These are phyloP conservation scores for Phytophthora agathidicida DNA, from an alignment of 352 stramenopile genomes.

Conservation along the genomic window DNA sequence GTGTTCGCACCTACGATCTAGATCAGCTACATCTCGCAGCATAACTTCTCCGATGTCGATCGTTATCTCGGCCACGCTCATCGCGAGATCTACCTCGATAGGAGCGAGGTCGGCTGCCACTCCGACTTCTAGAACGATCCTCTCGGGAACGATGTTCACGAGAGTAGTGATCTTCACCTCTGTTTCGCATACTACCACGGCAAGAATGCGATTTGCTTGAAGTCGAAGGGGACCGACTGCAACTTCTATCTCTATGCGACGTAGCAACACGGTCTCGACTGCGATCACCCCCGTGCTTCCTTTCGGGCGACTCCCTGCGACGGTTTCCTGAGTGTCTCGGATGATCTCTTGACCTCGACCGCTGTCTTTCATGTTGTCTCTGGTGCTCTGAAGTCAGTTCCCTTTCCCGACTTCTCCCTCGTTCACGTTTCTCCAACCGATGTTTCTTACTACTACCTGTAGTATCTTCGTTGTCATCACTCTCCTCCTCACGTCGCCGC, in stretches of 20 bases:
- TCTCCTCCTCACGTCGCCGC: conserved; percentile 1
- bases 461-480: background rate
- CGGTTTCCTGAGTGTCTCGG: background rate
- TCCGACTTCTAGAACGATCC: conserved; percentile 13
- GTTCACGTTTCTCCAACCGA: background rate
- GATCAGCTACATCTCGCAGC: no score
- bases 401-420: conserved; percentile 4
- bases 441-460: no score
- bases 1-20: no score
- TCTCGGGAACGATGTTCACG: conserved; percentile 6
- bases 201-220: background rate
- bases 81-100: background rate
- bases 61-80: no score
- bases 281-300: no score
- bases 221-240: background rate
- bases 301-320: no score
- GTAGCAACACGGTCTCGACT: background rate
- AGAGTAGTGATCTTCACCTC: background rate
- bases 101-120: background rate
- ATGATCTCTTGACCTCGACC: conserved; percentile 13
- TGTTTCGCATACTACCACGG: no score
- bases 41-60: no score
- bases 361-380: background rate
- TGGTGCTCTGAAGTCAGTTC: background rate
- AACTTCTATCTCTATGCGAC: background rate